Percentiles rank a stretch among this genome's conserved stretches.
Evolutionary conservation across 2,329 filamentous ascomycete genomes (phyloP).

Genomic region (Taxawa tesnikishii): DNA sequence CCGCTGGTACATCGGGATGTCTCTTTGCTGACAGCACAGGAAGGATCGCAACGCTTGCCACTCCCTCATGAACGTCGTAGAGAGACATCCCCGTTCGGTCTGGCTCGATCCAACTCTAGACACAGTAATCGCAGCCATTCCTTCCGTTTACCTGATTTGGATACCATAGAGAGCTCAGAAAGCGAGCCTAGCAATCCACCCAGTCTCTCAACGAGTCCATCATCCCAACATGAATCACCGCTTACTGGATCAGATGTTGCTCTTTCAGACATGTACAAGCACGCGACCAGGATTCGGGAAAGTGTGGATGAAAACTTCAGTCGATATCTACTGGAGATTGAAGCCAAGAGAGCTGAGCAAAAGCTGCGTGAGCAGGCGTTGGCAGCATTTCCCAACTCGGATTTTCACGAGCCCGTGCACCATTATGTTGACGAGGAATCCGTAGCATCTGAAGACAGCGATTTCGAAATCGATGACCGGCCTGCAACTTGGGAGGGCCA

Average conservation of each 20-base stretch:
- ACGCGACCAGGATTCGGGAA: constrained; percentile 44
- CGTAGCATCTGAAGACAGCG: constrained; percentile 33
- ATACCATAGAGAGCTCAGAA: constrained; percentile 49
- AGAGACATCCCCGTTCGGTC: constrained; percentile 1
- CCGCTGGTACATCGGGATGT: no score
- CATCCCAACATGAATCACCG: constrained; percentile 34
- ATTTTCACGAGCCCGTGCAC: constrained; percentile 56
- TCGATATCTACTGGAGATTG: constrained; percentile 65
- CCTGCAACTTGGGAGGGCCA: constrained; percentile 22
- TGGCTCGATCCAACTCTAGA: constrained; percentile 4
- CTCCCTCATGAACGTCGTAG: constrained; percentile 8
- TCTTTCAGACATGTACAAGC: constrained; percentile 30
- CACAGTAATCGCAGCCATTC: constrained; percentile 31
- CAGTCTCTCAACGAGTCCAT: constrained; percentile 9
- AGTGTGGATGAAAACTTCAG: constrained; percentile 66
- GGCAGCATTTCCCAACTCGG: constrained; percentile 61
- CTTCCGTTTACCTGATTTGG: constrained; percentile 48
- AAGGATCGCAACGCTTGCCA: constrained; percentile 1
- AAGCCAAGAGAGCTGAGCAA: constrained; percentile 66
- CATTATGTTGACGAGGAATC: constrained; percentile 59
- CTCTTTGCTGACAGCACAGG: constrained; percentile 1
- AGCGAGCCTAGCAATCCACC: constrained; percentile 17
- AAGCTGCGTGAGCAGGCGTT: constrained; percentile 68
- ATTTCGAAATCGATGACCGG: constrained; percentile 22
- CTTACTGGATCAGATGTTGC: constrained; percentile 31